Evolutionary conservation across 176 grass and related monocot genomes (phyloP), one percentile per base, ranked within the genome.

Genomic region (Oryza brachyantha): DNA sequence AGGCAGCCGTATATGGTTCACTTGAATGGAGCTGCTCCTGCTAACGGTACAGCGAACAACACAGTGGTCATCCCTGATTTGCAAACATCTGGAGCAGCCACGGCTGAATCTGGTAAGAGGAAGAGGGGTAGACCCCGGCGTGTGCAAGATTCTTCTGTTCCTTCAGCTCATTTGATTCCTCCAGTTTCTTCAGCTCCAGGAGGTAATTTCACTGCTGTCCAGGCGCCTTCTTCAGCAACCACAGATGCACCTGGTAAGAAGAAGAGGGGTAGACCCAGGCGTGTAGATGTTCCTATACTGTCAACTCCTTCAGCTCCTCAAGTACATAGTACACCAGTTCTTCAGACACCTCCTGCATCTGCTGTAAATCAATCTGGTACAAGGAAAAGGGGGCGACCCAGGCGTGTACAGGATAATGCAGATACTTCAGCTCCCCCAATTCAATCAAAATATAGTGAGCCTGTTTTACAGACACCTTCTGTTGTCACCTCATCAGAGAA

Each of bases 211-310:
- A 28, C 61, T 81, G 71, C 73, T 76, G 46, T 66, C 17, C 64
- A 64, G 78, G 81, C 29, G 0, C 77, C 31, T 86, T 55, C 76
- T 75, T 76, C 72, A 63, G 71, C 42, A 13, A 68, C 64, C 39
- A 37, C 54, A 70, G 54, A 76, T 42, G 78, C 70, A 81, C 63
- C 84, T 54, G 55, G 78, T 37, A 81, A 81, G 64, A 86, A 64
- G 64, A 86, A 86, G 65, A 86, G 84, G 78, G 84, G 84, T 39
- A 64, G 78, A 8, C 84, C 84, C 17, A 86, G n/a, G 43, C 72
- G 40, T 21, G 50, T 62, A 32, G 72, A 86, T 63, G 32, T 75
- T 63, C 38, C 62, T 68, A 16, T 39, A 40, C 17, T 61, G 31
- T 46, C 80, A 73, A 74, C 12, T 75, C 77, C 50, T 64, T 28